Evolutionary conservation across 148 eudicot genomes (phyloP), one percentile per base, ranked within the genome.

Genomic region (Cornus controversa): DNA sequence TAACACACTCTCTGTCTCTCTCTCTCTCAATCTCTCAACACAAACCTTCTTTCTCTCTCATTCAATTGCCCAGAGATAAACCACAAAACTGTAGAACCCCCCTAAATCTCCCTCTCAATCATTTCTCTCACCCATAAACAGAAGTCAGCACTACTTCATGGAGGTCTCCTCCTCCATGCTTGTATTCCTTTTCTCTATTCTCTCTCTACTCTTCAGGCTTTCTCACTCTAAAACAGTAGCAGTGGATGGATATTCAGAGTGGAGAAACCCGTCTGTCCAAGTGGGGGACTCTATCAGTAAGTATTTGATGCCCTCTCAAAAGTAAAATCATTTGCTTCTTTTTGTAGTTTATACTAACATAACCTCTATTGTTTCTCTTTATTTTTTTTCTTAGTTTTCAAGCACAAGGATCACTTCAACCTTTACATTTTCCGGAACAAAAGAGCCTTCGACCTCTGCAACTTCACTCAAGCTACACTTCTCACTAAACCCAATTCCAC

Each of bases 211-310:
- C 23, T 27, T 53, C 75, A 79, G 72, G 71, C 40, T 65, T 69
- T 68, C 78, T 79, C 66, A 84, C 9, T 83, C 88, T 87, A 82
- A 88, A 74, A 90, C 93, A 31, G 80, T 90, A 8, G 81, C 91
- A n/a, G 92, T 92, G 6, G 97, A 94, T 91, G 98, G 94, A 57
- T 84, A 92, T 77, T 85, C 93, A 72, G 66, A 84, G 2, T 92
- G 94, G 93, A 85, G 53, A 25, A 69, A 92, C 78, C 97, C 97
- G 36, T 67, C 84, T 75, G 92, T 86, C 75, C 82, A 77, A 74
- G 84, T 92, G 65, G 98, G 98, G 57, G 98, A 94, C 54, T 84
- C 97, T 23, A 84, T 94, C 74, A 83, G 97, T 92, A 85, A 85
- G 91, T 80, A 3, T 0, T 10, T 53, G 2, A 1, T 29, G 10